phyloP scores from a whole-genome alignment of 208 protist species.

The Leishmania turanica region DNA sequence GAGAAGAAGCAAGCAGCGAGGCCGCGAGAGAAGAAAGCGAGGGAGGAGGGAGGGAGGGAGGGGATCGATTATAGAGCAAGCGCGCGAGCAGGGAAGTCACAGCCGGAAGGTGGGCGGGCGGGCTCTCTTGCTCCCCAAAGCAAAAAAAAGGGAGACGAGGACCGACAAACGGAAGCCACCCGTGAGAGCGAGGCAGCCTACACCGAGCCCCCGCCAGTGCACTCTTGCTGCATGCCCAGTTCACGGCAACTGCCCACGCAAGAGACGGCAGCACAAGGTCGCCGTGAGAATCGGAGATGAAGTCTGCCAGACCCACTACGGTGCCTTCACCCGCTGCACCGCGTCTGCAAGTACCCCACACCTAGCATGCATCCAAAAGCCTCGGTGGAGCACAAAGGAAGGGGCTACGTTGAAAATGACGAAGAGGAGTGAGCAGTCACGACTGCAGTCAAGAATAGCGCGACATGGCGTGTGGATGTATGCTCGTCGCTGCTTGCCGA shows the following conservation, averaged over 20 bases:
- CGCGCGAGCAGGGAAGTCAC: not conserved
- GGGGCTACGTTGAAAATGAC: not conserved
- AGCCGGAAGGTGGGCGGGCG: not conserved
- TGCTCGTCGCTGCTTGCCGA: not conserved
- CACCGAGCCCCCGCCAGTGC: not conserved
- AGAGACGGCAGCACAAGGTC: not conserved
- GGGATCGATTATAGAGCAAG: not conserved
- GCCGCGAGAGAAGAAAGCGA: not conserved
- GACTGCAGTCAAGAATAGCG: not conserved
- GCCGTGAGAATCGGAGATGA: not conserved
- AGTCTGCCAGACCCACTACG: not conserved
- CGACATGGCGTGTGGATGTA: not conserved
- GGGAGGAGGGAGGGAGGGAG: not conserved
- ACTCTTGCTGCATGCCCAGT: not conserved
- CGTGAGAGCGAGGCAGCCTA: not conserved
- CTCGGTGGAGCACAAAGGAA: not conserved
- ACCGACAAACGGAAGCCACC: not conserved
- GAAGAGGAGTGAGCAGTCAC: not conserved
- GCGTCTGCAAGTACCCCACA: not conserved
- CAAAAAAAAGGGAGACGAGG: not conserved
- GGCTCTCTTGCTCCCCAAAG: not conserved
- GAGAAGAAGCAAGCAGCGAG: not conserved
- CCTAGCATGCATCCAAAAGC: not conserved
- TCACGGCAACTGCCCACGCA: not conserved
- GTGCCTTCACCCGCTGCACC: not conserved